Conservation (phyloP, 1,284 basidiomycete species). For the Cryptococcus sp. region DNA sequence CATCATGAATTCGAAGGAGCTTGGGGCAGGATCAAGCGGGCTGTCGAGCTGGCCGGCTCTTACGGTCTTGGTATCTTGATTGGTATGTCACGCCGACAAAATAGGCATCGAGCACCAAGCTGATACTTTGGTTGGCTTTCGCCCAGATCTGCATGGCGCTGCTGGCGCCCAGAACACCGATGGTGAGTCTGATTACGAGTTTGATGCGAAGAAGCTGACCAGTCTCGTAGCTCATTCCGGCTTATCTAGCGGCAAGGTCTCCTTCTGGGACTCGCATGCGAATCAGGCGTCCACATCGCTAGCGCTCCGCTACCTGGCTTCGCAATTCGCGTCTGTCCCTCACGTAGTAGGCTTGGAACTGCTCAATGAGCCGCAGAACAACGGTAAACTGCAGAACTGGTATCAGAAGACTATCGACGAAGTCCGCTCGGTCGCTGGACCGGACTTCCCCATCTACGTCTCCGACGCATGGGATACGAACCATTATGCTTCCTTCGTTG, state of each 20-base stretch:
- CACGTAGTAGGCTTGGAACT: constrained; percentile 81
- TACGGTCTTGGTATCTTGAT: constrained; percentile 77
- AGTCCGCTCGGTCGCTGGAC: constrained; percentile 60
- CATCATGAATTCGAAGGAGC: constrained; percentile 67
- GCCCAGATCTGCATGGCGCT: constrained; percentile 55
- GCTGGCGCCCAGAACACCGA: constrained; percentile 57
- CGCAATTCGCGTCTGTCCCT: constrained; percentile 55
- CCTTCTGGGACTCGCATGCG: constrained; percentile 49
- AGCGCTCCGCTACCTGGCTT: constrained; percentile 56
- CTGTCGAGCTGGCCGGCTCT: constrained; percentile 64
- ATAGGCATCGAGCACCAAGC: neutral
- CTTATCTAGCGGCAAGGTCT: constrained; percentile 47
- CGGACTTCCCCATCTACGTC: constrained; percentile 68
- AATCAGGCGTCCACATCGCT: constrained; percentile 64
- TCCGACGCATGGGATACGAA: constrained; percentile 76
- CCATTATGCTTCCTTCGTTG: constrained; percentile 65
- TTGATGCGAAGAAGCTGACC: neutral
- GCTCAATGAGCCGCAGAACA: constrained; percentile 75
- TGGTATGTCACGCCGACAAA: constrained; percentile 54
- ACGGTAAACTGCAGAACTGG: constrained; percentile 62
- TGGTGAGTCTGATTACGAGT: constrained; percentile 42
- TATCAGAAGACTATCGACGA: constrained; percentile 64
- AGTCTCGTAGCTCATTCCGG: constrained; percentile 44
- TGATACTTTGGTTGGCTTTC: constrained; percentile 27
- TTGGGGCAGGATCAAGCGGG: constrained; percentile 68